Evolutionary conservation across 345 rosid genomes (phyloP).

Genomic region (Salix arbutifolia): DNA sequence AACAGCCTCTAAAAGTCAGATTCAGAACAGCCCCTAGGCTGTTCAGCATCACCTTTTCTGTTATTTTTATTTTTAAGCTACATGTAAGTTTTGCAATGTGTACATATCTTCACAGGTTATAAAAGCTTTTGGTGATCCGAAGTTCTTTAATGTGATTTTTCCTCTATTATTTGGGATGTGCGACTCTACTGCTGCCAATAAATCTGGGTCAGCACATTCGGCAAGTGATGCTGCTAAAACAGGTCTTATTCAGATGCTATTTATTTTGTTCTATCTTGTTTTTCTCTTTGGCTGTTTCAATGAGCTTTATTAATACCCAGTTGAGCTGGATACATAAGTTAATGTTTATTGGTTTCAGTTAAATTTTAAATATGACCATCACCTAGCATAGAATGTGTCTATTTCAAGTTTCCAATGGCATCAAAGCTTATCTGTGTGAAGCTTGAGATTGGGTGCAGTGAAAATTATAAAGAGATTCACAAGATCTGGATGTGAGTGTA

Average conservation of each 20-base stretch:
- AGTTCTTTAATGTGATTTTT: slow-evolving; percentile 64
- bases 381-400: background rate
- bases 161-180: slow-evolving; percentile 68
- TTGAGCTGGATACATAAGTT: background rate
- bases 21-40: no score
- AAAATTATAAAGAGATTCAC: background rate
- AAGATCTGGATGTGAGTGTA: background rate
- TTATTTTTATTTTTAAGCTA: background rate
- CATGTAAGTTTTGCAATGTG: background rate
- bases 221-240: slow-evolving; percentile 48
- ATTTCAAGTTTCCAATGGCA: background rate
- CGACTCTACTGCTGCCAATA: slow-evolving; percentile 42
- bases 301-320: background rate
- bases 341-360: background rate
- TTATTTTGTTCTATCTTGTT: background rate
- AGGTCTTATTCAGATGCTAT: slow-evolving; percentile 41
- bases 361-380: background rate
- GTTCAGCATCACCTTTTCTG: background rate
- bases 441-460: background rate
- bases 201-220: slow-evolving; percentile 34
- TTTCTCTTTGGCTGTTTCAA: background rate
- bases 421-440: background rate
- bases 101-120: slow-evolving; percentile 49
- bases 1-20: no score
- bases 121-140: slow-evolving; percentile 68